A percentile compares a stretch with the other conserved stretches of the same genome.
Evolutionary conservation across 176 grass and related monocot genomes (phyloP).

Genomic region (Musa troglodytarum): DNA sequence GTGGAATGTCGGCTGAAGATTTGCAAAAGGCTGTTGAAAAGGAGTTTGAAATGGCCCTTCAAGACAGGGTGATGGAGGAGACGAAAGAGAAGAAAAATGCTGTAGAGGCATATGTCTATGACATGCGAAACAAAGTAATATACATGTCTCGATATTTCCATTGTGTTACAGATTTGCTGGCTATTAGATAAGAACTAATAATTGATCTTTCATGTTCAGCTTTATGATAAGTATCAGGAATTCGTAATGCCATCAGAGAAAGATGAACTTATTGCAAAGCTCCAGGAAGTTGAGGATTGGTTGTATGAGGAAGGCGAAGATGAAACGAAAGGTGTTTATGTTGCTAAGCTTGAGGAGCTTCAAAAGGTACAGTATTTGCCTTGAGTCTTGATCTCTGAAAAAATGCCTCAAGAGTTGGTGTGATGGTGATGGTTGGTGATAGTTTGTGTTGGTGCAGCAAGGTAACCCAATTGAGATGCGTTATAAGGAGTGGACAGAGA

Average conservation of each 20-base stretch:
- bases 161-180: neutral
- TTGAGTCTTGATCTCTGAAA: neutral
- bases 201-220: conserved; percentile 32
- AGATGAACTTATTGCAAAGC: conserved; percentile 52
- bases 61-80: conserved; percentile 96
- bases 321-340: conserved; percentile 92
- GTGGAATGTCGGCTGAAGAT: conserved; percentile 44
- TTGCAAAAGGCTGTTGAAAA: conserved; percentile 76
- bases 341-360: conserved; percentile 86
- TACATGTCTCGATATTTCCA: neutral
- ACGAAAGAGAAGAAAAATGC: conserved; percentile 98
- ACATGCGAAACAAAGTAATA: conserved; percentile 87
- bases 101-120: conserved; percentile 95
- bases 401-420: neutral
- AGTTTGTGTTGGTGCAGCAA: conserved; percentile 28
- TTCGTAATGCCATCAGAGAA: conserved; percentile 68
- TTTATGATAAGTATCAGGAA: conserved; percentile 60
- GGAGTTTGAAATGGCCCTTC: conserved; percentile 97
- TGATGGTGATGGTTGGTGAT: neutral
- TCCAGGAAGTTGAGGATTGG: conserved; percentile 97
- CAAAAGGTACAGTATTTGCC: conserved; percentile 30
- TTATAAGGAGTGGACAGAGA: conserved; percentile 63
- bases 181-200: conserved; percentile 1
- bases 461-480: conserved; percentile 66
- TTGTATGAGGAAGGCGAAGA: conserved; percentile 98